Evolutionary conservation across 345 rosid species (phyloP).

Genomic region (Dimocarpus longan): DNA sequence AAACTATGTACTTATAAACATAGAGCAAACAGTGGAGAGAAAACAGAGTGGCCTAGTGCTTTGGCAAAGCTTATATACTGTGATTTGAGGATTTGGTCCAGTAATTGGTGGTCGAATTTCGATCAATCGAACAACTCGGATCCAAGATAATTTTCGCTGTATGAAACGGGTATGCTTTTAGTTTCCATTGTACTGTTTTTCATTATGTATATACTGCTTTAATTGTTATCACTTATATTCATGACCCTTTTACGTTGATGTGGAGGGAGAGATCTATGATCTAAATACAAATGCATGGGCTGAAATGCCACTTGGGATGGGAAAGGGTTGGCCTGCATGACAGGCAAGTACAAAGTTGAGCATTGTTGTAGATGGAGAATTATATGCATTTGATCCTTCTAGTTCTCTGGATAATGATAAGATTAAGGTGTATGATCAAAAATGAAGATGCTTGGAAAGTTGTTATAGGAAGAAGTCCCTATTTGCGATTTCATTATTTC

Average conservation of each 20-base stretch:
- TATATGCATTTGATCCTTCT: slow-evolving; percentile 79
- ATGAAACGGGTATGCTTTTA: no score
- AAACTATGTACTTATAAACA: no score
- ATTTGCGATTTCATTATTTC: slow-evolving; percentile 54
- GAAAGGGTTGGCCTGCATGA: slow-evolving; percentile 93
- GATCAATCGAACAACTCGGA: no score
- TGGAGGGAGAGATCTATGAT: slow-evolving; percentile 87
- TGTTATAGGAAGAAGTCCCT: slow-evolving; percentile 68
- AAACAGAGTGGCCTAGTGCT: no score
- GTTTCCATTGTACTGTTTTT: no score
- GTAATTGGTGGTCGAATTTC: no score
- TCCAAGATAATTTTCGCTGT: no score
- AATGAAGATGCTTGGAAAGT: slow-evolving; percentile 86
- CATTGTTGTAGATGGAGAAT: slow-evolving; percentile 66
- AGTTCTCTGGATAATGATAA: slow-evolving; percentile 61
- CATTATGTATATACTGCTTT: no score
- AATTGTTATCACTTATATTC: slow-evolving; percentile 34
- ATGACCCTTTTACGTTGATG: slow-evolving; percentile 94
- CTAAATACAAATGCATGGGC: slow-evolving; percentile 72
- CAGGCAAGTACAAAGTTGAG: slow-evolving; percentile 85
- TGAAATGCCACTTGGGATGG: slow-evolving; percentile 95
- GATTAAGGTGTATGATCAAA: slow-evolving; percentile 80
- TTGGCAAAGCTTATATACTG: no score
- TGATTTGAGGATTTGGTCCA: no score
- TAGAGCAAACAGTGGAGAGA: no score